Percentiles rank a stretch among this genome's conserved stretches.
Evolutionary conservation across 768 basidiomycete species (phyloP).

Genomic region (Dioszegia hungarica): DNA sequence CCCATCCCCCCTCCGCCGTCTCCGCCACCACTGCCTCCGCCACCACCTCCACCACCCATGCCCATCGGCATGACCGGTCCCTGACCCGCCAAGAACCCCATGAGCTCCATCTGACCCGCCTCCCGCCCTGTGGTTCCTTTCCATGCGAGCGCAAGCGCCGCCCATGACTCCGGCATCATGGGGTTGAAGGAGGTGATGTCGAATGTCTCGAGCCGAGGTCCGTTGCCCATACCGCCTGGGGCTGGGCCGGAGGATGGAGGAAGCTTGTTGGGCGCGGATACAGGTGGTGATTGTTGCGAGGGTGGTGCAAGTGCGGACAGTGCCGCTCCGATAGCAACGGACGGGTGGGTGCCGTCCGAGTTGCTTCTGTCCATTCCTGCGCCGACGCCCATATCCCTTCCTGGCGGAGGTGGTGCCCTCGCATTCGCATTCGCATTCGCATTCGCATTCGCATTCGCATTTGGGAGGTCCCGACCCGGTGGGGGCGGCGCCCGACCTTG

Average conservation of each 20-base stretch:
- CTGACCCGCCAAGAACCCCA: constrained; percentile 25
- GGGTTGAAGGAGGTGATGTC: constrained; percentile 31
- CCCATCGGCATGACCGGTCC: constrained; percentile 1
- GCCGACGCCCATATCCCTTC: constrained; percentile 5
- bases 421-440: too few relatives aligned
- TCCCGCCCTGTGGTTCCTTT: constrained; percentile 26
- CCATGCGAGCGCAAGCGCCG: constrained; percentile 25
- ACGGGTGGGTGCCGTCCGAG: too few relatives aligned
- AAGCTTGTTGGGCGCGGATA: neutral
- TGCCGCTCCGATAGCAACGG: too few relatives aligned
- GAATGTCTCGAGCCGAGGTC: constrained; percentile 24
- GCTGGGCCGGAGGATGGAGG: too few relatives aligned
- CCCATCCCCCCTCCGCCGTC: neutral
- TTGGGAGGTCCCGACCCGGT: neutral
- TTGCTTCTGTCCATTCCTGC: neutral
- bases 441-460: neutral
- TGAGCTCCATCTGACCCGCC: constrained; percentile 38
- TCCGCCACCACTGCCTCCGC: neutral
- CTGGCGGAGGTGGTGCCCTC: neutral
- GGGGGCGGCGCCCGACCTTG: neutral
- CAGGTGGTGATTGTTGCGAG: neutral
- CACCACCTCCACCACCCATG: constrained; percentile 1
- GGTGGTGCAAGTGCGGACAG: too few relatives aligned
- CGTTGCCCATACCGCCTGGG: too few relatives aligned
- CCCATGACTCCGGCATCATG: constrained; percentile 24